These are phyloP conservation scores for Lindgomyces ingoldianus DNA, from an alignment of 495 filamentous ascomycete genomes.

Conservation along the genomic window DNA sequence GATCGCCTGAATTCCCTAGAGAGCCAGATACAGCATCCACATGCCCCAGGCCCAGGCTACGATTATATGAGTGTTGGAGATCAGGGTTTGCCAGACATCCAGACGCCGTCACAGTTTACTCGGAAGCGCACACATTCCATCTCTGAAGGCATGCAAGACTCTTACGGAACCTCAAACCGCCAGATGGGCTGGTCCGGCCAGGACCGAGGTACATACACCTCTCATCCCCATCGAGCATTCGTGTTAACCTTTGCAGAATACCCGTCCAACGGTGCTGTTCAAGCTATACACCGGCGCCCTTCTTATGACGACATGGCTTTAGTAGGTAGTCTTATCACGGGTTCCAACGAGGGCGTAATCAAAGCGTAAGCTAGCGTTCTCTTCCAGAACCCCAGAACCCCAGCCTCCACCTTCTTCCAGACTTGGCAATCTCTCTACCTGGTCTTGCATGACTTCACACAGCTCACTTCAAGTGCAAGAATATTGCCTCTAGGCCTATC, in stretches of 20 bases:
- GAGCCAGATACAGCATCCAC: constrained; percentile 46
- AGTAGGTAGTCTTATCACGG: constrained; percentile 27
- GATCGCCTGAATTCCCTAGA: constrained; percentile 85
- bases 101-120: constrained; percentile 44
- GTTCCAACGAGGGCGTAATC: constrained; percentile 29
- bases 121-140: constrained; percentile 62
- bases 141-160: constrained; percentile 55
- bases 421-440: not conserved
- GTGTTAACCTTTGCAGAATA: constrained; percentile 38
- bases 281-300: constrained; percentile 4
- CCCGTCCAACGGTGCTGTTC: constrained; percentile 45
- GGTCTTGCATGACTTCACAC: no score
- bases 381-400: not conserved
- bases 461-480: no score
- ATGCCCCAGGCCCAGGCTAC: constrained; percentile 12
- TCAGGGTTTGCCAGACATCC: constrained; percentile 29
- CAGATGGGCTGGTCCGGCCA: constrained; percentile 37
- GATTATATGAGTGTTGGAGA: constrained; percentile 27
- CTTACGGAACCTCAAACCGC: constrained; percentile 36
- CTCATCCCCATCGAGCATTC: constrained; percentile 25
- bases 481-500: no score
- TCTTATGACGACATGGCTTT: constrained; percentile 31
- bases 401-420: not conserved
- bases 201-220: constrained; percentile 41
- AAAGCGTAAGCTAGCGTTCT: constrained; percentile 29